Evolutionary conservation across 768 basidiomycete genomes (phyloP).

Genomic region (Wakefieldia striispora): DNA sequence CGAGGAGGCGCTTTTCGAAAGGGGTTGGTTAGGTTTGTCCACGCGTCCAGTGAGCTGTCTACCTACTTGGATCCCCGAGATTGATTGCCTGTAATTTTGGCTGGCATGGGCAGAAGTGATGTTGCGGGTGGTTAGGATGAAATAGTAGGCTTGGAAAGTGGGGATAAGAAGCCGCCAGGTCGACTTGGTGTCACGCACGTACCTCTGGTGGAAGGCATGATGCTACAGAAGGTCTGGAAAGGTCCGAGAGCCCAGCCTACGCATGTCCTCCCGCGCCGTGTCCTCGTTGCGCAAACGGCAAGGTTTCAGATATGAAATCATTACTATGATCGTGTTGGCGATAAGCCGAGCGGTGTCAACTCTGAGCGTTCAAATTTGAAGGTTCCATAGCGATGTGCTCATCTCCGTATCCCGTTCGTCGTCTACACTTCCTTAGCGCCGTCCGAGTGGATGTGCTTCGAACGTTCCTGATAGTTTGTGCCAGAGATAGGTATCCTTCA

Average conservation of each 20-base stretch:
- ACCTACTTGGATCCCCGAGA: conserved; percentile 5
- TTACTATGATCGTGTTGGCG: background rate
- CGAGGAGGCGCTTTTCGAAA: background rate
- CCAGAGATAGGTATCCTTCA: no score
- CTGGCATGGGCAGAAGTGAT: background rate
- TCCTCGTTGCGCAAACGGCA: conserved; percentile 2
- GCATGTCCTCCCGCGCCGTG: background rate
- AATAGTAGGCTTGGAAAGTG: background rate
- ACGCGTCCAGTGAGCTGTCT: background rate
- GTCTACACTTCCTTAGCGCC: no score
- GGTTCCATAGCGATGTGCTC: no score
- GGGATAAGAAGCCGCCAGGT: background rate
- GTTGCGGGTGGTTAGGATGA: background rate
- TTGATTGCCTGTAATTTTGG: no score
- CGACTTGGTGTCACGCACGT: background rate
- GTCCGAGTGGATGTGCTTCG: no score
- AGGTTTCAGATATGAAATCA: background rate
- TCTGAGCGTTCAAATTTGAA: no score
- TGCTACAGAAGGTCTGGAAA: no score
- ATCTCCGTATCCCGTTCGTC: no score
- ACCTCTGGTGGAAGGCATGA: background rate
- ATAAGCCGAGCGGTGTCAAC: no score
- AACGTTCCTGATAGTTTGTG: no score
- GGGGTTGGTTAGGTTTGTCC: background rate
- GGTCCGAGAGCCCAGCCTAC: no score